Conservation (phyloP, 2,329 filamentous ascomycete genomes). For the Alternaria angustiovoidea region DNA sequence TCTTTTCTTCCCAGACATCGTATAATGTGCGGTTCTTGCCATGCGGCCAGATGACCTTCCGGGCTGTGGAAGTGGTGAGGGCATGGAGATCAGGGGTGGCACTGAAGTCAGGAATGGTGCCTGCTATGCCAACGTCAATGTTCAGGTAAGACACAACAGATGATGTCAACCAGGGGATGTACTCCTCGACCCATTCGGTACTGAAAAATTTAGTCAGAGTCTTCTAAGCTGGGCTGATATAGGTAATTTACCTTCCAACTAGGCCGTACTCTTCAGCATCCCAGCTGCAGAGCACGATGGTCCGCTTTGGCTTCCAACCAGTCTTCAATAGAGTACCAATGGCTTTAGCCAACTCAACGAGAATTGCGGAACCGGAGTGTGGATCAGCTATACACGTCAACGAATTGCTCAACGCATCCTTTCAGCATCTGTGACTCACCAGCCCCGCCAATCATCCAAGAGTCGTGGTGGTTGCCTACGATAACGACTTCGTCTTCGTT, state of each 20-base stretch:
- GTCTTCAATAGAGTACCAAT: constrained; percentile 57
- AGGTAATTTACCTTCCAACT: constrained; percentile 28
- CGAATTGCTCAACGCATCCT: not conserved
- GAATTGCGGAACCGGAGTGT: constrained; percentile 59
- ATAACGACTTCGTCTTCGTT: constrained; percentile 64
- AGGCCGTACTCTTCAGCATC: constrained; percentile 53
- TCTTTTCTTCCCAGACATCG: constrained; percentile 52
- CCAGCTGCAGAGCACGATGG: constrained; percentile 51
- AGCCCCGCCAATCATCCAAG: constrained; percentile 63
- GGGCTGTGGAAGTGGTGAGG: constrained; percentile 43
- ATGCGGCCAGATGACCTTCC: constrained; percentile 52
- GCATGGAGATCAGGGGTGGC: constrained; percentile 52
- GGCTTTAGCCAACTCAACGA: constrained; percentile 59
- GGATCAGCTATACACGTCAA: constrained; percentile 52
- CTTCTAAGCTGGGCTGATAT: not conserved
- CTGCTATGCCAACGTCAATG: constrained; percentile 57
- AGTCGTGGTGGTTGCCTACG: constrained; percentile 63
- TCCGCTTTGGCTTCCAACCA: constrained; percentile 58
- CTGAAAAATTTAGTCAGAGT: constrained; percentile 29
- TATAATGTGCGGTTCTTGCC: constrained; percentile 54
- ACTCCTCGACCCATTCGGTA: constrained; percentile 60
- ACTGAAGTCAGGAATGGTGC: constrained; percentile 49
- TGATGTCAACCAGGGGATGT: constrained; percentile 55
- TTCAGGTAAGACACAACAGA: constrained; percentile 60
- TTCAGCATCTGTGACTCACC: not conserved